These are phyloP conservation scores for Xylariomycetidae sp. DNA, from an alignment of 2,329 filamentous ascomycete species.

Conservation along the genomic window DNA sequence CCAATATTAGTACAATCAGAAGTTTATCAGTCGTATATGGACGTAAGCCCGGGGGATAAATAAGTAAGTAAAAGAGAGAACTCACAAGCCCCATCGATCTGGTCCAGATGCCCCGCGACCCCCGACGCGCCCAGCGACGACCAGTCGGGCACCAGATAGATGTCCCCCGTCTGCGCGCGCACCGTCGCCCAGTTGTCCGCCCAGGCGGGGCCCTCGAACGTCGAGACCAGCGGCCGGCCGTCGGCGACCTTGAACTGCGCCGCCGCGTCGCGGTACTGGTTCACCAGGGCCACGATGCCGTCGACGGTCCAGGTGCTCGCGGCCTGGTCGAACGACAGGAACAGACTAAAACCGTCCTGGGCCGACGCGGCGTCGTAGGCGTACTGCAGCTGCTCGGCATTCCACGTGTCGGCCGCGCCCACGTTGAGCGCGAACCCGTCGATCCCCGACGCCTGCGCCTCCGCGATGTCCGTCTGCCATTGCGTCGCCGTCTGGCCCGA, in stretches of 20 bases:
- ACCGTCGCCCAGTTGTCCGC: constrained; percentile 38
- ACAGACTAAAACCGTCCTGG: constrained; percentile 27
- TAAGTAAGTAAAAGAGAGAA: no score
- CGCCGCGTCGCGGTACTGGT: constrained; percentile 29
- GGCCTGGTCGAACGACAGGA: constrained; percentile 31
- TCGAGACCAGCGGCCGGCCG: constrained; percentile 42
- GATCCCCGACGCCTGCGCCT: constrained; percentile 21
- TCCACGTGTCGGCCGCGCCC: constrained; percentile 18
- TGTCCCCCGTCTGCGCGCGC: constrained; percentile 29
- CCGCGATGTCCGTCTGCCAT: constrained; percentile 22
- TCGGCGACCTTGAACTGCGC: constrained; percentile 37
- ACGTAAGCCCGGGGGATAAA: no score
- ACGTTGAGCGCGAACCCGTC: constrained; percentile 25
- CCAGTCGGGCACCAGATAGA: constrained; percentile 44
- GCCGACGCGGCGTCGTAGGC: constrained; percentile 28
- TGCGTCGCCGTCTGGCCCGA: constrained; percentile 18
- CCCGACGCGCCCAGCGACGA: constrained; percentile 35
- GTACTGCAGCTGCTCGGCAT: constrained; percentile 20
- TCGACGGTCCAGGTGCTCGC: constrained; percentile 21
- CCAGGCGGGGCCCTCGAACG: constrained; percentile 43
- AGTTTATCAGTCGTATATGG: no score
- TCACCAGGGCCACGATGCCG: constrained; percentile 27
- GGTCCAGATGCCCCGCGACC: constrained; percentile 17
- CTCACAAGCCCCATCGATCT: constrained; percentile 27
- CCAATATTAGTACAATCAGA: no score